These are phyloP conservation scores for Fraxinus nigra DNA, from an alignment of 305 asterid genomes.

Conservation along the genomic window DNA sequence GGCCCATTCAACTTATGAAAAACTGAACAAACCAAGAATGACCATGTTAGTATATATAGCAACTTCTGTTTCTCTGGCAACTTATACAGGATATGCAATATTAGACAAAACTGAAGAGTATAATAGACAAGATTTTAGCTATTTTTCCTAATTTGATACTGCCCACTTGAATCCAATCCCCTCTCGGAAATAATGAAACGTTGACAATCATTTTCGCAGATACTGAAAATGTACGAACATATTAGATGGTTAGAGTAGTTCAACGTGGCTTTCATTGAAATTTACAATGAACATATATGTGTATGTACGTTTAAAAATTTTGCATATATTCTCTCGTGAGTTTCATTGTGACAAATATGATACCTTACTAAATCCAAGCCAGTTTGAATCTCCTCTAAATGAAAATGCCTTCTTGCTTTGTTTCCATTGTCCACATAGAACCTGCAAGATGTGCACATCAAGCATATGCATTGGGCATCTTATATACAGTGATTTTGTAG, in stretches of 20 bases:
- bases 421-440: slow-evolving; percentile 75
- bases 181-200: not conserved
- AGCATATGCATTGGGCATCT: not conserved
- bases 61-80: not conserved
- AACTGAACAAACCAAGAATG: not conserved
- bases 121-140: not conserved
- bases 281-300: not conserved
- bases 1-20: not conserved
- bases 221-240: not conserved
- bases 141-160: not conserved
- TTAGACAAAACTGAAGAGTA: not conserved
- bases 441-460: slow-evolving; percentile 41
- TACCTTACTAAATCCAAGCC: slow-evolving; percentile 99
- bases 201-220: not conserved
- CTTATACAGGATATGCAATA: not conserved
- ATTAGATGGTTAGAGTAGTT: not conserved
- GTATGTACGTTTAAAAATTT: not conserved
- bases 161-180: not conserved
- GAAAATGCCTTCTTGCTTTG: slow-evolving; percentile 64
- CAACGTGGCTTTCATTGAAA: not conserved
- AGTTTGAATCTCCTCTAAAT: slow-evolving; percentile 90
- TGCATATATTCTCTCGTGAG: not conserved
- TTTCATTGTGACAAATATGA: slow-evolving; percentile 9
- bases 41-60: not conserved
- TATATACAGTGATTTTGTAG: not conserved